Evolutionary conservation across 352 stramenopile genomes (phyloP), one percentile per base, ranked within the genome.

Genomic region (Phytophthora agathidicida): DNA sequence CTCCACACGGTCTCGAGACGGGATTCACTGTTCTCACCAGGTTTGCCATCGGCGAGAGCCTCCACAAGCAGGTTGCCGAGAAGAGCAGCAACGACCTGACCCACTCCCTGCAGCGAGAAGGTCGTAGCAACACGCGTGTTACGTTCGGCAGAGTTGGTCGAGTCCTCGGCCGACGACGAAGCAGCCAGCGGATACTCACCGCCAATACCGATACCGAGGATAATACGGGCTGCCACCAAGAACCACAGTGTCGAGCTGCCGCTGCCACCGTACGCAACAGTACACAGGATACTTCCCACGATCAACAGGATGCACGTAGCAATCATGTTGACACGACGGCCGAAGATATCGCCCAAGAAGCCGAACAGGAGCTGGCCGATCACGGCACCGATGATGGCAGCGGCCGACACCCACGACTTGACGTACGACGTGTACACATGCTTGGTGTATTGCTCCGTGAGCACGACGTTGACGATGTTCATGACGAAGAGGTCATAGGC

Each of bases 401-500:
- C 73, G 0, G 80, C 77, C 7, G 80, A 90, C 0, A 90, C 76
- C 46, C 66, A 68, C 8, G 77, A 87, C 63, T 90, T 90, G 46
- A 88, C 65, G 27, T 42, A 60, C 8, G 80, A 68, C 41, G 80
- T 84, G 61, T 90, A 89, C 7, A 81, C 73, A 32, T 83, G 27
- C 32, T 78, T 74, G 49, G 65, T 70, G 54, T 86, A 90, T 48
- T 89, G 73, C 60, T 92, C 77, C n/a, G 75, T 81, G 46, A 92
- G 80, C 54, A 92, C 77, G 52, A 92, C 68, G 69, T 92, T 92
- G 64, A 90, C 66, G 9, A 92, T 66, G 57, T 91, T 91, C 79
- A 91, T 89, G 45, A 89, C 77, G 52, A 91, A 89, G 13, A 91
- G 75, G 31, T 91, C 81, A 65, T 89, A 91, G 24, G 81, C 74